Percentiles rank a stretch among this genome's conserved stretches.
These are phyloP conservation scores for Hericium rajendrae DNA, from an alignment of 768 basidiomycete genomes.

Conservation along the genomic window DNA sequence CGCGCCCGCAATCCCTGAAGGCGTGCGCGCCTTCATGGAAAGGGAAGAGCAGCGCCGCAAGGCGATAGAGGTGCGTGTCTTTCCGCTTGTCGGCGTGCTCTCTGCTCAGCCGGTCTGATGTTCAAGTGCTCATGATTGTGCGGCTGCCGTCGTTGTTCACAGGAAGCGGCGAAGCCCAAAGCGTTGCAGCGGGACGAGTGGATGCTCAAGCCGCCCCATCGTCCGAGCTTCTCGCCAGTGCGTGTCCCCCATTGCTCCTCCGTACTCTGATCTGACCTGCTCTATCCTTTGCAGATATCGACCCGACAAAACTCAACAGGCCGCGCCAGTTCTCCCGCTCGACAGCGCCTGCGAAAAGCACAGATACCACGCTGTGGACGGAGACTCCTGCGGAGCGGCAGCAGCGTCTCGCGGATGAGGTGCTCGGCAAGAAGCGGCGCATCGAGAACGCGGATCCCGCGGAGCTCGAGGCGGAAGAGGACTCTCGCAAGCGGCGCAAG, in stretches of 20 bases:
- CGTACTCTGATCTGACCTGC: neutral
- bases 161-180: slow-evolving; percentile 77
- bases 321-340: slow-evolving; percentile 71
- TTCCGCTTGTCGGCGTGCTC: neutral
- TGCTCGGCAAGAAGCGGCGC: slow-evolving; percentile 81
- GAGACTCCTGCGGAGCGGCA: slow-evolving; percentile 93
- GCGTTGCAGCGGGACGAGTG: slow-evolving; percentile 82
- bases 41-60: slow-evolving; percentile 71
- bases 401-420: slow-evolving; percentile 87
- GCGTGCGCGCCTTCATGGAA: slow-evolving; percentile 76
- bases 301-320: slow-evolving; percentile 71
- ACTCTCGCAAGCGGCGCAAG: slow-evolving; percentile 45
- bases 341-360: slow-evolving; percentile 26
- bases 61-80: slow-evolving; percentile 45
- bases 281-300: slow-evolving; percentile 45
- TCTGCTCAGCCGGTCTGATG: neutral
- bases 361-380: slow-evolving; percentile 80
- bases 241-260: slow-evolving; percentile 20
- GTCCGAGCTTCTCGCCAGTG: slow-evolving; percentile 71
- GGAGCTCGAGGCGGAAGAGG: slow-evolving; percentile 30
- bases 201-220: slow-evolving; percentile 93
- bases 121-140: neutral
- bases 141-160: neutral
- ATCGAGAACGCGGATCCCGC: slow-evolving; percentile 40
- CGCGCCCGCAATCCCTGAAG: slow-evolving; percentile 39